Evolutionary conservation across 371 early-diverging fungal genomes (phyloP).

Genomic region (Funneliformis caledonium): DNA sequence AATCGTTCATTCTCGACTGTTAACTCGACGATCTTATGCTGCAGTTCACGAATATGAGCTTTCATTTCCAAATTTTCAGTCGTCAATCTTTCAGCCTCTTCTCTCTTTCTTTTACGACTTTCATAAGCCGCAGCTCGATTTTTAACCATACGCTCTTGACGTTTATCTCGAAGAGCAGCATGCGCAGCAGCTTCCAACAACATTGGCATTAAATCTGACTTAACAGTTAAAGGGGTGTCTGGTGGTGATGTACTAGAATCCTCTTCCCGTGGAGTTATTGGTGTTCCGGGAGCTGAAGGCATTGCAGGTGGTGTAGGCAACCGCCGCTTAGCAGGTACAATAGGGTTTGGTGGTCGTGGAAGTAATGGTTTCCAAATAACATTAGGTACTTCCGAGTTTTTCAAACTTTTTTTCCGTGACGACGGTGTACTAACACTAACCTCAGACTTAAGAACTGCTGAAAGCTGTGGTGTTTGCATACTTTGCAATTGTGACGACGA

Average conservation of each 20-base stretch:
- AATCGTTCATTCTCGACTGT: slow-evolving; percentile 1
- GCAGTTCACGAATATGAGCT: not conserved
- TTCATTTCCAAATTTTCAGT: slow-evolving; percentile 28
- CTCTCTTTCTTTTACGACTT: slow-evolving; percentile 37
- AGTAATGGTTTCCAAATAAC: slow-evolving; percentile 21
- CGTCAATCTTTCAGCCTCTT: slow-evolving; percentile 32
- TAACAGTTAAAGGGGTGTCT: not conserved
- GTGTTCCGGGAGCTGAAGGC: not conserved
- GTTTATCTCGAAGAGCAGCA: slow-evolving; percentile 32
- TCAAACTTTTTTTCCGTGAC: no score
- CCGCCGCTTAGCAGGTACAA: not conserved
- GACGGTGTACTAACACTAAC: not conserved
- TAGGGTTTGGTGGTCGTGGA: slow-evolving; percentile 7
- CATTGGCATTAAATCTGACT: slow-evolving; percentile 28
- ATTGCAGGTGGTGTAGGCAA: slow-evolving; percentile 4
- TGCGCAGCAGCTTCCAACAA: slow-evolving; percentile 32
- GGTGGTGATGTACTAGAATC: not conserved
- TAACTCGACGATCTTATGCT: slow-evolving; percentile 22
- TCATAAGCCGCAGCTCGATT: slow-evolving; percentile 39
- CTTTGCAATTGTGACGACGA: not conserved
- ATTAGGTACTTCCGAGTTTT: not conserved
- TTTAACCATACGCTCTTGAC: slow-evolving; percentile 39
- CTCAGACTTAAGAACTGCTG: not conserved
- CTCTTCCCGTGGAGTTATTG: not conserved
- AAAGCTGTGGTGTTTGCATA: not conserved